A percentile compares a stretch with the other conserved stretches of the same genome.
These are phyloP conservation scores for Microdochium bolleyi DNA, from an alignment of 2,329 filamentous ascomycete species.

Conservation along the genomic window DNA sequence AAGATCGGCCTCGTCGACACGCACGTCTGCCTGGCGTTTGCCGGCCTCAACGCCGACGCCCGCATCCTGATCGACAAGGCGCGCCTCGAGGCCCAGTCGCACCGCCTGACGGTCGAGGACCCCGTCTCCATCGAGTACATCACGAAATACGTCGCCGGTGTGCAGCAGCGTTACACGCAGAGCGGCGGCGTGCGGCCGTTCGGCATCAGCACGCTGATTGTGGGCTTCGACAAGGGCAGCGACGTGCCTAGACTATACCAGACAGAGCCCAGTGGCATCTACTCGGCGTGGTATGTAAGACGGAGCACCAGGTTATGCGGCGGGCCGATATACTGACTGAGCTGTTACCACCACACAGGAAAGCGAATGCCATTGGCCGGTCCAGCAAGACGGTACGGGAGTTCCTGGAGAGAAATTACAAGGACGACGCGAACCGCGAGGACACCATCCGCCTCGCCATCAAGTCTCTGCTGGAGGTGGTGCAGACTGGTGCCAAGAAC, in stretches of 20 bases:
- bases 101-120: slow-evolving; percentile 94
- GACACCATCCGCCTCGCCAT: slow-evolving; percentile 94
- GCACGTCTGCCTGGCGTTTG: slow-evolving; percentile 95
- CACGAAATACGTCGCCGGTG: slow-evolving; percentile 95
- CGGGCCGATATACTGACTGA: not conserved
- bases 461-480: slow-evolving; percentile 95
- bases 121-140: slow-evolving; percentile 98
- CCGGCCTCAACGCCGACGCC: slow-evolving; percentile 94
- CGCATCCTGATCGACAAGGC: slow-evolving; percentile 98
- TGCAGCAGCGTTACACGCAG: slow-evolving; percentile 98
- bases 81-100: slow-evolving; percentile 91
- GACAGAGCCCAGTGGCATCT: slow-evolving; percentile 98
- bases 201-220: slow-evolving; percentile 94
- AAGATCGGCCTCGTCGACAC: slow-evolving; percentile 96
- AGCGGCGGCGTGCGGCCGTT: slow-evolving; percentile 98
- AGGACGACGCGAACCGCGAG: slow-evolving; percentile 94
- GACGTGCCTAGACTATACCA: slow-evolving; percentile 86
- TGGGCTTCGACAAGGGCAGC: slow-evolving; percentile 95
- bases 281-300: slow-evolving; percentile 83
- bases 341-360: slow-evolving; percentile 49
- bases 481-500: slow-evolving; percentile 98
- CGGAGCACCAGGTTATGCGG: slow-evolving; percentile 1
- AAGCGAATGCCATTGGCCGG: slow-evolving; percentile 96
- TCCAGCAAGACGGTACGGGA: slow-evolving; percentile 99
- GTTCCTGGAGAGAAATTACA: slow-evolving; percentile 98